phyloP scores from a whole-genome alignment of 495 filamentous ascomycete genomes.

The Recurvomyces mirabilis region DNA sequence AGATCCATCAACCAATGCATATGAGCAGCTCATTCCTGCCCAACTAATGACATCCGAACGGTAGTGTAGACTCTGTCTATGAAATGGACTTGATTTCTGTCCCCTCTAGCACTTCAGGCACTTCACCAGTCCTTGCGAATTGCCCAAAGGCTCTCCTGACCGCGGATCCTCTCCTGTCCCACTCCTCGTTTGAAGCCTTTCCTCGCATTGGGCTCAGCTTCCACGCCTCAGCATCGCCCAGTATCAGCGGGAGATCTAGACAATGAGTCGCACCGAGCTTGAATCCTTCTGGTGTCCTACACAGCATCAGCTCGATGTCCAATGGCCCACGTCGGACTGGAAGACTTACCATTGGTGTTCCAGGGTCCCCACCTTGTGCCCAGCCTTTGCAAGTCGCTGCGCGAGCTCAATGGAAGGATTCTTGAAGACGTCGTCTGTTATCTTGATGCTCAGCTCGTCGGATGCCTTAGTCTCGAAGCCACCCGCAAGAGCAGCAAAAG shows the following conservation, averaged over 20 bases:
- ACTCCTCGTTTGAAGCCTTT: neutral
- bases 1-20: too few relatives aligned
- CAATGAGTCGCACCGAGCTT: conserved; percentile 3
- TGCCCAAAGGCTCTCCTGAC: neutral
- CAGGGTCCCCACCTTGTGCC: neutral
- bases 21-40: too few relatives aligned
- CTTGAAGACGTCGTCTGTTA: conserved; percentile 1
- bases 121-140: conserved; percentile 1
- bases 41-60: too few relatives aligned
- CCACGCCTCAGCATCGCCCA: neutral
- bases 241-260: neutral
- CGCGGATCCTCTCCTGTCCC: neutral
- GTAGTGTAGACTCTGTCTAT: too few relatives aligned
- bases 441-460: conserved; percentile 1
- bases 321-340: too few relatives aligned
- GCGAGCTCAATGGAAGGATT: conserved; percentile 1
- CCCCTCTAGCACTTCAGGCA: neutral
- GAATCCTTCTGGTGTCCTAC: neutral
- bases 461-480: neutral
- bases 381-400: neutral
- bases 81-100: too few relatives aligned
- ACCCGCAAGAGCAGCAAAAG: neutral
- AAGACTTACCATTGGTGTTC: conserved; percentile 2
- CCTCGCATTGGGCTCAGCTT: neutral
- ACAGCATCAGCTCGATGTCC: too few relatives aligned